Base-by-base conservation (phyloP, 2,329 filamentous ascomycete species). In the Sphaerulina musiva region DNA sequence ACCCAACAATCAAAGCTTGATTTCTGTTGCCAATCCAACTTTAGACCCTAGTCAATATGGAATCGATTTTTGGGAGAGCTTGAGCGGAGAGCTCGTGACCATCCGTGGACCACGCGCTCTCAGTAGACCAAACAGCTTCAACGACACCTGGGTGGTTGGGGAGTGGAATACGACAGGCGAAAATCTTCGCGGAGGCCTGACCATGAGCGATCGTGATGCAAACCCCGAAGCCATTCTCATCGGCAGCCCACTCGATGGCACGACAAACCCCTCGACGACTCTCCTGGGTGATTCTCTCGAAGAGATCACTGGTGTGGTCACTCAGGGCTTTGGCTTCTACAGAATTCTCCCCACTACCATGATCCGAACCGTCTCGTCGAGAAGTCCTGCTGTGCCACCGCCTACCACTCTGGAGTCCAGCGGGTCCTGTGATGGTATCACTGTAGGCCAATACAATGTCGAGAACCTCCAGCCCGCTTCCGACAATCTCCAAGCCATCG, bases 21-120 rank as follows among this genome's bases (percentile, higher is more conserved):
- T 88, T 39, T 84, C 82, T 2, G 72, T 68, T 5, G 72, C 66
- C 34, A 87, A 88, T 66, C 84, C 84, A 0, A 71, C 72, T 11
- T 75, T 88, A 39, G 68, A 84, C 56, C 84, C 84, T 1, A 70
- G 72, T 20, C 70, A 73, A 41, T 88, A 83, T 63, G 85, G 85
- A 2, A 73, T 88, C 31, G 85, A 88, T 67, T 89, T 87, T 65
- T 88, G 85, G 85, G 82, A 88, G 75, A 83, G 79, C 58, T 70
- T 88, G 54, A 75, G 74, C 51, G 85, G 84, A 29, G 83, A 87
- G 69, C 73, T 87, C 6, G 84, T 89, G 11, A 86, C 80, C 0
- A 72, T 88, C 45, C 75, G 75, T 60, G 75, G 71, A 44, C 79
- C 82, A 1, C 76, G 72, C 10, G 81, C 80, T 42, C 69, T 87